Evolutionary conservation across 176 grass and related monocot genomes (phyloP).

Genomic region (Dactylis glomerata): DNA sequence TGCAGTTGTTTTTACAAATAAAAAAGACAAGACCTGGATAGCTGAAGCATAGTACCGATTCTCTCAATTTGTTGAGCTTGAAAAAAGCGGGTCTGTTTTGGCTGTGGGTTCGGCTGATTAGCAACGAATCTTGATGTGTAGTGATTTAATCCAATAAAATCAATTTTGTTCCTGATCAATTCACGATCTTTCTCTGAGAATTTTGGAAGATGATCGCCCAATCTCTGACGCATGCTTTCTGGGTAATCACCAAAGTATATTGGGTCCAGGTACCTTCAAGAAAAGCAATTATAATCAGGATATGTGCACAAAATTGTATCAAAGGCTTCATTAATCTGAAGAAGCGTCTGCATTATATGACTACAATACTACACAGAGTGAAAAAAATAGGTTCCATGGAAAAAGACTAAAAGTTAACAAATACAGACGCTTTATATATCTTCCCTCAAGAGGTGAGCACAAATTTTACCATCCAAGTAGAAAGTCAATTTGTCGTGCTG

Average conservation of each 20-base stretch:
- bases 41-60: conserved; percentile 52
- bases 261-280: conserved; percentile 83
- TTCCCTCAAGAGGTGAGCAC: background rate
- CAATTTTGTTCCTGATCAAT: conserved; percentile 76
- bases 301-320: background rate
- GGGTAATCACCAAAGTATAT: conserved; percentile 96
- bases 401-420: background rate
- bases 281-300: conserved; percentile 3
- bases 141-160: conserved; percentile 96
- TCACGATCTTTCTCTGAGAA: conserved; percentile 90
- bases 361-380: background rate
- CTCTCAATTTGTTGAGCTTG: conserved; percentile 57
- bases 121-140: conserved; percentile 88
- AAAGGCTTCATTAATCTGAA: background rate
- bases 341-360: background rate
- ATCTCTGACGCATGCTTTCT: conserved; percentile 67
- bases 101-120: conserved; percentile 31
- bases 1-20: background rate
- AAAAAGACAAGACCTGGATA: background rate
- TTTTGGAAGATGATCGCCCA: conserved; percentile 82
- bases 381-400: background rate
- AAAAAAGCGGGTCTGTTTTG: conserved; percentile 52
- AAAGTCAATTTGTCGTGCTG: conserved; percentile 77
- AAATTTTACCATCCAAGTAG: conserved; percentile 85
- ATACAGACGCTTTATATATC: background rate